Conservation (phyloP, 495 filamentous ascomycete genomes). For the Extremus antarcticus region DNA sequence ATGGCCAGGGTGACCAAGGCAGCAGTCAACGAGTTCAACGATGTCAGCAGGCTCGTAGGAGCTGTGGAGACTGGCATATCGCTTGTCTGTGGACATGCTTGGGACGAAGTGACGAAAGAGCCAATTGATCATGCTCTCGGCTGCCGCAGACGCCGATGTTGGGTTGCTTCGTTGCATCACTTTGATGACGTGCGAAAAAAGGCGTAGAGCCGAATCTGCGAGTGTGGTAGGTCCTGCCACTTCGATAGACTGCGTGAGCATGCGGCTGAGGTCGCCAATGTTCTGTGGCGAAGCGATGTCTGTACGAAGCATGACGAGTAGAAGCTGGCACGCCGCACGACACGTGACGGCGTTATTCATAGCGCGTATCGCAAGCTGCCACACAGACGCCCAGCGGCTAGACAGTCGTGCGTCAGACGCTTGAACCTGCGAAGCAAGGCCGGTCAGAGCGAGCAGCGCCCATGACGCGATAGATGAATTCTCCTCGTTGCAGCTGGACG, state of each 20-base stretch:
- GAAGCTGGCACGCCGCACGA: conserved; percentile 68
- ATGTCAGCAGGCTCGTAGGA: conserved; percentile 29
- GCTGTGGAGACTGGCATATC: conserved; percentile 26
- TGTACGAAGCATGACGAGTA: conserved; percentile 48
- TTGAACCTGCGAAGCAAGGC: conserved; percentile 37
- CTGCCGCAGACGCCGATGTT: conserved; percentile 40
- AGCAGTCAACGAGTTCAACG: conserved; percentile 31
- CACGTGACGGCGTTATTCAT: conserved; percentile 60
- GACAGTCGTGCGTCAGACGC: conserved; percentile 28
- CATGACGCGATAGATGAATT: conserved; percentile 45
- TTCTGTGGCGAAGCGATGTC: conserved; percentile 20
- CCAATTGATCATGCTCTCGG: conserved; percentile 10
- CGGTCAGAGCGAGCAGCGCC: conserved; percentile 41
- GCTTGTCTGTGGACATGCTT: conserved; percentile 30
- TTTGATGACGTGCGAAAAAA: neutral
- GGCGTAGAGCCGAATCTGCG: conserved; percentile 46
- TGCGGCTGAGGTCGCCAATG: conserved; percentile 48
- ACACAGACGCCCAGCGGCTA: conserved; percentile 56
- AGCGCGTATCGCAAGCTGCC: conserved; percentile 61
- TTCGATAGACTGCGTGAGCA: conserved; percentile 62
- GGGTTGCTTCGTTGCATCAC: conserved; percentile 57
- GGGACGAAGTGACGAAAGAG: conserved; percentile 9
- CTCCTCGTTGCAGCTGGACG: conserved; percentile 45
- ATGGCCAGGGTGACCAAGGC: conserved; percentile 24
- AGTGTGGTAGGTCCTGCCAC: conserved; percentile 69